Conservation (phyloP, 1,284 basidiomycete species). For the Flammula alnicola region DNA sequence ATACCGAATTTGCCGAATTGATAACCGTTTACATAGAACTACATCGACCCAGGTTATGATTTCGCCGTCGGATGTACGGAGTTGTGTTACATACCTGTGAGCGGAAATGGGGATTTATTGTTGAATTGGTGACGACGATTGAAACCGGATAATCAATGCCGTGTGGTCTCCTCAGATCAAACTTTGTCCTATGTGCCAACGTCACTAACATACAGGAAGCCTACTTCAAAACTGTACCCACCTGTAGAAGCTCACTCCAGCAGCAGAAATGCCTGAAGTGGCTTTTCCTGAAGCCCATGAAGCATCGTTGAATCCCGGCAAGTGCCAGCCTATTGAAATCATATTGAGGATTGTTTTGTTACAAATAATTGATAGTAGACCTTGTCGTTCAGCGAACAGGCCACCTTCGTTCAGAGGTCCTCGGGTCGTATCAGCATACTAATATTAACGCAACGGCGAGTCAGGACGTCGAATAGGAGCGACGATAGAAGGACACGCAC, state of each 20-base stretch:
- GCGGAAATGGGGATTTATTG: conserved; percentile 44
- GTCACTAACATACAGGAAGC: not conserved
- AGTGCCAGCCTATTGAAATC: conserved; percentile 44
- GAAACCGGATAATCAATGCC: conserved; percentile 55
- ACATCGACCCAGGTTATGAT: not conserved
- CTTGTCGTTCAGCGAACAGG: conserved; percentile 51
- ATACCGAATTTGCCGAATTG: conserved; percentile 48
- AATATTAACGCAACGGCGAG: not conserved
- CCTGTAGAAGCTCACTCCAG: conserved; percentile 54
- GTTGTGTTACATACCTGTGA: conserved; percentile 32
- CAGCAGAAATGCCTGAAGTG: conserved; percentile 38
- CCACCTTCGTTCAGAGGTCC: conserved; percentile 55
- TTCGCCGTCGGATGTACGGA: too few species aligned
- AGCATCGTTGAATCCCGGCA: conserved; percentile 53
- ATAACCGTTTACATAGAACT: conserved; percentile 50
- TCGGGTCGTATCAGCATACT: conserved; percentile 46
- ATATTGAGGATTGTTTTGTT: conserved; percentile 2
- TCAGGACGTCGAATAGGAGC: not conserved
- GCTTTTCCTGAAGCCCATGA: conserved; percentile 47
- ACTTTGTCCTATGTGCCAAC: conserved; percentile 41
- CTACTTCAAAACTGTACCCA: conserved; percentile 15
- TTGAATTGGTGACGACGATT: conserved; percentile 43
- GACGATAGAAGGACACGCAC: conserved; percentile 30
- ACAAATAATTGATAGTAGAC: conserved; percentile 17
- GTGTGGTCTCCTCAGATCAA: conserved; percentile 44